phyloP scores from a whole-genome alignment of 2,329 filamentous ascomycete species.

The Madurella mycetomatis region DNA sequence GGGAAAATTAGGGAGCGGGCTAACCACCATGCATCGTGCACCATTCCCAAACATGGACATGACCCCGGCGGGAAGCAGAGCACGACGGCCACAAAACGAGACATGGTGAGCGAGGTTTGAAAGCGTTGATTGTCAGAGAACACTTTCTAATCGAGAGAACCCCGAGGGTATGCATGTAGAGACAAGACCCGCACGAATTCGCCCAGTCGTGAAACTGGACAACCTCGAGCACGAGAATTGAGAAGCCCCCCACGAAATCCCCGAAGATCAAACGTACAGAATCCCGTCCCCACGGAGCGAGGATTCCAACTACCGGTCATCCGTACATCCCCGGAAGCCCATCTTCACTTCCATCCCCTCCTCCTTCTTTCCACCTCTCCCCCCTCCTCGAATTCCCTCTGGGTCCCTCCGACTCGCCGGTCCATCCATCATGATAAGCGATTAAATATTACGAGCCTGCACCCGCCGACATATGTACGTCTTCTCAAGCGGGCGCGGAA shows the following conservation, averaged over 20 bases:
- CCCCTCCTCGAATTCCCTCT: background rate
- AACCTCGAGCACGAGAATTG: background rate
- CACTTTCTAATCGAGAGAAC: background rate
- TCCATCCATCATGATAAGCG: background rate
- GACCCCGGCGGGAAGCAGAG: too few relatives aligned
- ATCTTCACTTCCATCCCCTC: background rate
- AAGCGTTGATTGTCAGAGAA: background rate
- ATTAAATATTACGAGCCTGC: slow-evolving; percentile 9
- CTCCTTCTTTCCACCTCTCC: background rate
- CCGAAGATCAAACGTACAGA: background rate
- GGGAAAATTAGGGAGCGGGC: too few relatives aligned
- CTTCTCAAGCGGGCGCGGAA: background rate
- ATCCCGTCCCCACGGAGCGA: background rate
- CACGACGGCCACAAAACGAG: background rate
- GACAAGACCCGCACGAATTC: background rate
- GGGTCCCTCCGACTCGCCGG: background rate
- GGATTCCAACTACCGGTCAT: background rate
- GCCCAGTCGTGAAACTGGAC: background rate
- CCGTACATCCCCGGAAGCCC: background rate
- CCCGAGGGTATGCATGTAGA: background rate
- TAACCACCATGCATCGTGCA: background rate
- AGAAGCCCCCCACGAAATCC: background rate
- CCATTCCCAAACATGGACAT: too few relatives aligned
- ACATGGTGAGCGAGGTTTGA: background rate
- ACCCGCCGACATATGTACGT: background rate